Conservation (phyloP, 352 stramenopile genomes). For the Pythium rishiriense region DNA sequence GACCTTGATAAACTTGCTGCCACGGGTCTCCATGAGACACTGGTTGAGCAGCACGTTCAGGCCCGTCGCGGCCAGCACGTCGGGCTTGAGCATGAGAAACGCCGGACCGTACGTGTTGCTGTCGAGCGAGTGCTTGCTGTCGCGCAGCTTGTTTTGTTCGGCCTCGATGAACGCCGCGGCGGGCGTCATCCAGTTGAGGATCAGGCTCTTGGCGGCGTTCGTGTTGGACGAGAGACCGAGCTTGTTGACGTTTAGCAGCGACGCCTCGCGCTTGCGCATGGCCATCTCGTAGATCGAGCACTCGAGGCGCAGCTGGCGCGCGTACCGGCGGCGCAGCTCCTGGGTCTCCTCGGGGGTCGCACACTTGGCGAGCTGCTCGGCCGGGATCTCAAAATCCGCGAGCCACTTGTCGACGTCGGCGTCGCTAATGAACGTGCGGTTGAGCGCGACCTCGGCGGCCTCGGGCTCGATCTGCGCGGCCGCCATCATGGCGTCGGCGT, state of each 20-base stretch:
- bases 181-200: constrained; percentile 59
- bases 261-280: constrained; percentile 59
- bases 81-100: constrained; percentile 55
- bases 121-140: constrained; percentile 61
- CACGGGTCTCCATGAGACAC: constrained; percentile 61
- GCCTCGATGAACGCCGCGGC: constrained; percentile 42
- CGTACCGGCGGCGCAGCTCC: constrained; percentile 65
- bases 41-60: constrained; percentile 78
- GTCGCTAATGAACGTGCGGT: constrained; percentile 55
- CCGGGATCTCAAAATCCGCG: constrained; percentile 52
- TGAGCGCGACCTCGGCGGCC: constrained; percentile 14
- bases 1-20: constrained; percentile 82
- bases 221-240: constrained; percentile 51
- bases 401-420: constrained; percentile 82
- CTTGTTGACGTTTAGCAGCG: constrained; percentile 47
- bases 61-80: constrained; percentile 56
- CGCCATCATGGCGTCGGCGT: constrained; percentile 21
- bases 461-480: constrained; percentile 9
- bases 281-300: constrained; percentile 84
- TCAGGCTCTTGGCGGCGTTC: constrained; percentile 61
- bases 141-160: constrained; percentile 54
- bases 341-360: constrained; percentile 45
- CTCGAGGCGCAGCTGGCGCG: constrained; percentile 74
- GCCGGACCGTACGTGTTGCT: constrained; percentile 73
- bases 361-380: constrained; percentile 50